Base-by-base conservation (phyloP, 768 basidiomycete species). In the Mycena galericulata region DNA sequence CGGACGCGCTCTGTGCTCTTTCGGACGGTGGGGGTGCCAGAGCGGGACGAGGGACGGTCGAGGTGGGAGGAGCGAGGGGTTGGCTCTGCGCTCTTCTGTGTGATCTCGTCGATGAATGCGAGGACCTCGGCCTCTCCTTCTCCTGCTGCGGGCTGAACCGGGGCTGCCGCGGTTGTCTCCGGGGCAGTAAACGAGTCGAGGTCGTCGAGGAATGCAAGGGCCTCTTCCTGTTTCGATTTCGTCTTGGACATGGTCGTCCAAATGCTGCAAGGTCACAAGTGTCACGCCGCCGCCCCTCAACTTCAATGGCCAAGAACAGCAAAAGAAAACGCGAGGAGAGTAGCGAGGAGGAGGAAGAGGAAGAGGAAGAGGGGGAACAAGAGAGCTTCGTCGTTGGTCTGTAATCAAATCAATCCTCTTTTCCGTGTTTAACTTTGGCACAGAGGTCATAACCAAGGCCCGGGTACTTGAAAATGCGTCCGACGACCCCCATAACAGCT, bases 21-120 rank as follows among this genome's bases (percentile, higher is more conserved):
- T 72, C 91, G 85, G 45, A 93, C 79, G 5, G 82, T 88, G 4
- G 92, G 92, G 4, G 92, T 93, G 38, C 90, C 88, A 36, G 91
- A 87, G 51, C 92, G 87, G 58, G 90, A 90, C 58, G 83, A 73
- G 17, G 87, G 87, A 18, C 88, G 82, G 55, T 90, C 89, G 62
- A 87, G 80, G 72, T 87, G 84, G 30, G 84, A 76, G 27, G 86
- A 80, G 18, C 90, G 80, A 5, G 87, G 89, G 22, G 90, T 88
- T 15, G 93, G 91, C 71, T 93, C 93, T 8, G 91, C 86, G 79
- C 91, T 92, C 81, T 95, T 97, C 87, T 94, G 94, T 0, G 94
- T 96, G 71, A 97, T 95, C 80, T 98, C 95, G 78, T 98, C 94
- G 45, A 98, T 88, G 83, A 97, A 97, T 18, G 95, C 96, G 29